Percentiles rank a stretch among this genome's conserved stretches.
Evolutionary conservation across 1,284 basidiomycete genomes (phyloP).

Genomic region (Pterula multifida): DNA sequence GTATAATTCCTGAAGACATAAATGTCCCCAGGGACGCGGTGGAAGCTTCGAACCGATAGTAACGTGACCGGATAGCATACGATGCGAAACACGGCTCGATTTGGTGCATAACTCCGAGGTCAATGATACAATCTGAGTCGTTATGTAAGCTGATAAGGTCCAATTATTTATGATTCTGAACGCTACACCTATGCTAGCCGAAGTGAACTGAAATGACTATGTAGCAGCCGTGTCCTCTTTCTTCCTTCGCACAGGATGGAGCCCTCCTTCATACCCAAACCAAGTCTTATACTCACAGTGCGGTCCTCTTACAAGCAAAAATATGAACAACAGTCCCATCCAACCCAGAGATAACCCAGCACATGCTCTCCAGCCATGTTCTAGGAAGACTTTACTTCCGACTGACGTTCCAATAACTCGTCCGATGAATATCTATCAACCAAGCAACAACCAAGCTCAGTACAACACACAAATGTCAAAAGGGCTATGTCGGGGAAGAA

Average conservation of each 20-base stretch:
- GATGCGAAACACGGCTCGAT: too few relatives aligned
- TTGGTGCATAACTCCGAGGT: too few relatives aligned
- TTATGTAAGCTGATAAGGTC: too few relatives aligned
- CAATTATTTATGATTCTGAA: too few relatives aligned
- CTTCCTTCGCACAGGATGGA: slow-evolving; percentile 18
- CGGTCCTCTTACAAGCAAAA: slow-evolving; percentile 41
- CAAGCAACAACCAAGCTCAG: not conserved
- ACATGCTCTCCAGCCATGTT: slow-evolving; percentile 47
- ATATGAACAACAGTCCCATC: slow-evolving; percentile 29
- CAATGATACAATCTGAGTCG: too few relatives aligned
- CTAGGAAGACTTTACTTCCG: slow-evolving; percentile 46
- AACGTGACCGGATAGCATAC: too few relatives aligned
- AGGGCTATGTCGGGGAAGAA: not conserved
- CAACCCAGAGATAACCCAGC: slow-evolving; percentile 40
- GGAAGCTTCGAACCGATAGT: too few relatives aligned
- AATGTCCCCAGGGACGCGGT: too few relatives aligned
- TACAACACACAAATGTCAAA: slow-evolving; percentile 9
- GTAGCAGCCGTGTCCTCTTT: too few relatives aligned
- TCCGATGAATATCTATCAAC: slow-evolving; percentile 16
- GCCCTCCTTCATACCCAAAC: slow-evolving; percentile 45
- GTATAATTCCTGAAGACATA: not conserved
- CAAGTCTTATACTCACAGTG: slow-evolving; percentile 37
- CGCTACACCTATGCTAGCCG: too few relatives aligned
- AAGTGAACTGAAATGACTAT: too few relatives aligned
- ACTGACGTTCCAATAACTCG: slow-evolving; percentile 52